These are phyloP conservation scores for Colletotrichum musicola DNA, from an alignment of 2,329 filamentous ascomycete genomes.

Conservation along the genomic window DNA sequence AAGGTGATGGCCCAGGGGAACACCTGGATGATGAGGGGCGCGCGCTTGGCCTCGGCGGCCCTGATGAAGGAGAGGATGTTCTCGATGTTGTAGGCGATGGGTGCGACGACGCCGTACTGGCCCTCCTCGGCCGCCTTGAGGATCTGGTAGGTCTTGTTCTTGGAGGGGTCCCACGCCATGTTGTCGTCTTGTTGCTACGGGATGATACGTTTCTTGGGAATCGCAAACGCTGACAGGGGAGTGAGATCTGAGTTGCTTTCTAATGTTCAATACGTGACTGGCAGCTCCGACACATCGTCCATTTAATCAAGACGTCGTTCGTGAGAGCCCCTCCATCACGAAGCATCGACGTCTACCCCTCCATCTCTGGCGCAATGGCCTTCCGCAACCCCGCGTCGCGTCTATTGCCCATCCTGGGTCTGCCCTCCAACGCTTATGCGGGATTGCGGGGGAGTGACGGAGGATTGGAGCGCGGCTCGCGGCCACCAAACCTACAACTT, in stretches of 20 bases:
- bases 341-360: neutral
- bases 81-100: conserved; percentile 74
- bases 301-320: conserved; percentile 1
- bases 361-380: neutral
- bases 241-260: neutral
- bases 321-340: neutral
- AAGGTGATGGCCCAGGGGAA: conserved; percentile 80
- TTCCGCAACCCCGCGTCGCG: conserved; percentile 2
- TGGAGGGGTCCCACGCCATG: conserved; percentile 42
- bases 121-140: conserved; percentile 65
- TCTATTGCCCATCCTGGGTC: neutral
- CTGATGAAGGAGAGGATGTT: conserved; percentile 75
- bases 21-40: conserved; percentile 76
- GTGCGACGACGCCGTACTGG: conserved; percentile 66
- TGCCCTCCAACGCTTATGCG: conserved; percentile 1
- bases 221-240: neutral
- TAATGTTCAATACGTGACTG: conserved; percentile 4
- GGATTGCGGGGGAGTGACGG: neutral
- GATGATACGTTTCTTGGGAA: neutral
- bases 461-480: conserved; percentile 11
- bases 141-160: conserved; percentile 52
- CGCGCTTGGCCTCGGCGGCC: conserved; percentile 75
- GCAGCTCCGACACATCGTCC: neutral
- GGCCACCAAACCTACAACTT: neutral
- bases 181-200: neutral